phyloP scores from a whole-genome alignment of 306 rosid genomes.

The Casuarina cunninghamiana region DNA sequence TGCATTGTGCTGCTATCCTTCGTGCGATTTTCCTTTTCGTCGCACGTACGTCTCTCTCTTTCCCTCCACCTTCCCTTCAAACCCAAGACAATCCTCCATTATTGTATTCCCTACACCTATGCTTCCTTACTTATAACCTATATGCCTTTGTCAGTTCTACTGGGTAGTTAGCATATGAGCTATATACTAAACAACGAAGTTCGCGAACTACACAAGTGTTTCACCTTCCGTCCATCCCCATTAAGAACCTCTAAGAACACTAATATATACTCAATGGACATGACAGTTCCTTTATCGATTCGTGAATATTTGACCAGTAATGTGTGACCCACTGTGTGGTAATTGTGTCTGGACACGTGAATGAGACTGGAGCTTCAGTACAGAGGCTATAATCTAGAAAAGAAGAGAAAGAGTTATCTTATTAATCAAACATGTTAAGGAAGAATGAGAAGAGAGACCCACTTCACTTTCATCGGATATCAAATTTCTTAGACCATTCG shows the following conservation, averaged over 20 bases:
- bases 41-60: conserved; percentile 28
- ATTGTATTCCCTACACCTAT: conserved; percentile 12
- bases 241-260: neutral
- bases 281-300: neutral
- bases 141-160: neutral
- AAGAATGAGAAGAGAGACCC: neutral
- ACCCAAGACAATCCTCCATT: conserved; percentile 50
- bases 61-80: conserved; percentile 49
- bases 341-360: neutral
- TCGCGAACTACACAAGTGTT: no score
- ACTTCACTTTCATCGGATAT: neutral
- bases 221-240: neutral
- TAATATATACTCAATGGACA: neutral
- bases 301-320: neutral
- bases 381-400: neutral
- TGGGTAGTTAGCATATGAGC: no score
- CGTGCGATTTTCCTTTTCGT: conserved; percentile 23
- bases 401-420: neutral
- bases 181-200: no score
- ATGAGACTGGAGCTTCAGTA: no score
- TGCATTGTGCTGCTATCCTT: conserved; percentile 10
- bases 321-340: neutral
- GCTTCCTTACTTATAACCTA: neutral
- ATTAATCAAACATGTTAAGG: no score
- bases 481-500: neutral